Evolutionary conservation across 176 grass and related monocot species (phyloP), one percentile per base, ranked within the genome.

Genomic region (Eremochloa ophiuroides): DNA sequence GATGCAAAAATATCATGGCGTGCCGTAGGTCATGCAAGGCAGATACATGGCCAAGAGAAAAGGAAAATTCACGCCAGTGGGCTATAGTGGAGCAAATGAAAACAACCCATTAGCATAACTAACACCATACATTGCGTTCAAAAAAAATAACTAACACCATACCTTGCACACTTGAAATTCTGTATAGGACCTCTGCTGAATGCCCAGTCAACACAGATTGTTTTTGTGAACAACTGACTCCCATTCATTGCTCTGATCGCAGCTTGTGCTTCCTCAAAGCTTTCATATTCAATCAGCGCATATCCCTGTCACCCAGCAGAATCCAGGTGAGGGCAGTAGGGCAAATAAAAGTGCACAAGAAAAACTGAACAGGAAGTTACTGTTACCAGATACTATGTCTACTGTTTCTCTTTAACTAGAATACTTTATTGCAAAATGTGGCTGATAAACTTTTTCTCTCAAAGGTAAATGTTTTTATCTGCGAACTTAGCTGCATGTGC

Each of bases 241-340:
- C 79, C 90, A 76, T 86, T 83, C 90, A 88, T 85, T 51, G 62
- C 41, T 75, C 35, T 86, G 43, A 92, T 88, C 2, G 79, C 86
- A 80, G 79, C 68, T 38, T 86, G 74, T 14, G 90, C 86, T 83
- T 88, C 86, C 69, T 92, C 69, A 86, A 83, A 92, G 75, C 14
- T 80, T 78, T 63, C 83, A 80, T 92, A 92, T 76, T 92, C 90
- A 78, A 92, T 73, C 62, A 92, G 77, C 25, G 83, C 90, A 80
- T 92, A 92, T 86, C 90, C 90, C 90, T 92, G 56, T 82, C 38
- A 48, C 48, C 17, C n/a, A 85, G n/a, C 71, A 65, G n/a, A 65
- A 77, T 14, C 25, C 22, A 85, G 55, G 27, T 65, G 26, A 14
- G 14, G 11, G 51, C 25, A 75, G 13, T 25, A 6, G 50, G 50